Evolutionary conservation across 2,329 filamentous ascomycete genomes (phyloP), one percentile per base, ranked within the genome.

Genomic region (Calonectria henricotiae): DNA sequence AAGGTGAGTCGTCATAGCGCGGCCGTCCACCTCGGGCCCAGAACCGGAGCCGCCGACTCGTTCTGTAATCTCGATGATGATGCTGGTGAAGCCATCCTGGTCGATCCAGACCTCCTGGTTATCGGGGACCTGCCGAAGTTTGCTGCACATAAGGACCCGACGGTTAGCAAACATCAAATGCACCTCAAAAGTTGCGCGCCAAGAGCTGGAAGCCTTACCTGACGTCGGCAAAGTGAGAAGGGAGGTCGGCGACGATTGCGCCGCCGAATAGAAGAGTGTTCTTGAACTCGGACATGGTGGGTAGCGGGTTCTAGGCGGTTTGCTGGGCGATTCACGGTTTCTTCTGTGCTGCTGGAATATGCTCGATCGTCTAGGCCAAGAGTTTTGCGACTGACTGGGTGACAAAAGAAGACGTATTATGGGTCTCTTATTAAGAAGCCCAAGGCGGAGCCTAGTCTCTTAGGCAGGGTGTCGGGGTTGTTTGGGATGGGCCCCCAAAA

Each of bases 61-160:
- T 85, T 98, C 92, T 65, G 93, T 93, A 78, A 98, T 94, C 78
- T 98, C 96, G 82, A 98, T 89, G 76, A 98, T 95, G 80, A 98
- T 91, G 83, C 90, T 95, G 3, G 94, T 94, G 82, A 95, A 95
- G 61, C 94, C 95, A 72, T 93, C 88, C 73, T 89, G 88, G 80
- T 97, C 94, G 78, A 98, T 92, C 85, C 91, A 98, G 76, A 98
- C 93, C 86, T 98, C 96, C 85, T 98, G 95, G 82, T 97, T 93
- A 80, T 96, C 92, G 62, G 93, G 93, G 5, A 95, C 90, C 83
- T 94, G 89, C 73, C 93, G 91, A 75, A 95, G 88, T 65, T 89
- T 88, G 84, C 92, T 94, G 71, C 63, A 39, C 23, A 27, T 54
- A 15, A 39, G 43, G 3, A n/a, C 41, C 39, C n/a, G 49, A 13